Conservation (phyloP, 2,329 filamentous ascomycete species). For the Ceratocystis alfenasii region DNA sequence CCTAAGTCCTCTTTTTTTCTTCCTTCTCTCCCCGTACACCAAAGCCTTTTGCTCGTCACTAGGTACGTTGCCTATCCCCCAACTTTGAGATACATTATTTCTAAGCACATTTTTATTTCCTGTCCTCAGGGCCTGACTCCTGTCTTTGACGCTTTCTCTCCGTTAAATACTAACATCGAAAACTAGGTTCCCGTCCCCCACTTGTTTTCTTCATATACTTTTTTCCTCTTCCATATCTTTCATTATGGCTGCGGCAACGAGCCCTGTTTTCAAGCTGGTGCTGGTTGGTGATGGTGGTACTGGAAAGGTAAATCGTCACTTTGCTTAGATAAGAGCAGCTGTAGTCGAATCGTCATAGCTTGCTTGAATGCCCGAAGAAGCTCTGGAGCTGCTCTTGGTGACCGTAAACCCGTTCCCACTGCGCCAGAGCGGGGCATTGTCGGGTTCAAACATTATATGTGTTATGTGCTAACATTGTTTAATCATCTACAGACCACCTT, state of each 20-base stretch:
- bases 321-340: not conserved
- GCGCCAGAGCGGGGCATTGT: constrained; percentile 18
- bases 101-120: not conserved
- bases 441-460: not conserved
- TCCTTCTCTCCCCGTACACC: constrained; percentile 19
- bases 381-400: constrained; percentile 1
- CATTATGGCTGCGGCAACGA: constrained; percentile 28
- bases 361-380: not conserved
- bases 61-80: constrained; percentile 13
- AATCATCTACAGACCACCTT: constrained; percentile 69
- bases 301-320: constrained; percentile 60
- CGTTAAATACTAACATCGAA: constrained; percentile 18
- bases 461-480: not conserved
- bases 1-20: constrained; percentile 21
- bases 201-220: constrained; percentile 37
- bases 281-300: constrained; percentile 99
- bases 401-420: not conserved
- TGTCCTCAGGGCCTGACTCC: not conserved
- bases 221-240: constrained; percentile 22
- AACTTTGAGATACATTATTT: constrained; percentile 4
- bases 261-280: constrained; percentile 94
- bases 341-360: not conserved
- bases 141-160: not conserved
- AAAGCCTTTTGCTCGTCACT: constrained; percentile 21
- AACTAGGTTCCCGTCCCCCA: constrained; percentile 28